Evolutionary conservation across 2,329 filamentous ascomycete genomes (phyloP).

Genomic region (Raffaelea arxii): DNA sequence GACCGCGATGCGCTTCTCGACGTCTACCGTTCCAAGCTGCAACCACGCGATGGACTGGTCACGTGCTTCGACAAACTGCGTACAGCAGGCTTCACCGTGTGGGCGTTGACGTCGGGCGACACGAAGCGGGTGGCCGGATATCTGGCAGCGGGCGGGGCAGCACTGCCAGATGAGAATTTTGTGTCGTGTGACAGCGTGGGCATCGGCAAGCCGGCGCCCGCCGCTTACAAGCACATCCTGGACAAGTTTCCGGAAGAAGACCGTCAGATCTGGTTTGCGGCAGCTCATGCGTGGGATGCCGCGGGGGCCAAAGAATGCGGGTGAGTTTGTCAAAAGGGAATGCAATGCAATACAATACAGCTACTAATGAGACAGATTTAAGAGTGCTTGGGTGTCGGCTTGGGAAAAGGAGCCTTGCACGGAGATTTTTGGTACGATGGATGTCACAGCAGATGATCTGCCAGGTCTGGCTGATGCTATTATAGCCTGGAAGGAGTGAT

Average conservation of each 20-base stretch:
- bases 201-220: not conserved
- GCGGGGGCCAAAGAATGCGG: not conserved
- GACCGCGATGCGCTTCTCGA: conserved; percentile 3
- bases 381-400: not conserved
- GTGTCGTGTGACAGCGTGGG: not conserved
- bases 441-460: not conserved
- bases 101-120: not conserved
- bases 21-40: not conserved
- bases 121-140: not conserved
- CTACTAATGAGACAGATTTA: too few relatives aligned
- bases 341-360: too few relatives aligned
- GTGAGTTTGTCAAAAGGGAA: too few relatives aligned
- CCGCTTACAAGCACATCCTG: not conserved
- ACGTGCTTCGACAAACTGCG: conserved; percentile 1
- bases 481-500: too few relatives aligned
- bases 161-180: not conserved
- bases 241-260: not conserved
- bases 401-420: not conserved
- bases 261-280: not conserved
- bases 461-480: not conserved
- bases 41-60: not conserved
- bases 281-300: not conserved
- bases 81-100: conserved; percentile 1
- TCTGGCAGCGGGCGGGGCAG: not conserved
- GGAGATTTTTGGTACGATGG: not conserved